phyloP scores from a whole-genome alignment of 371 early-diverging fungal genomes.

The Batkoa obscura region DNA sequence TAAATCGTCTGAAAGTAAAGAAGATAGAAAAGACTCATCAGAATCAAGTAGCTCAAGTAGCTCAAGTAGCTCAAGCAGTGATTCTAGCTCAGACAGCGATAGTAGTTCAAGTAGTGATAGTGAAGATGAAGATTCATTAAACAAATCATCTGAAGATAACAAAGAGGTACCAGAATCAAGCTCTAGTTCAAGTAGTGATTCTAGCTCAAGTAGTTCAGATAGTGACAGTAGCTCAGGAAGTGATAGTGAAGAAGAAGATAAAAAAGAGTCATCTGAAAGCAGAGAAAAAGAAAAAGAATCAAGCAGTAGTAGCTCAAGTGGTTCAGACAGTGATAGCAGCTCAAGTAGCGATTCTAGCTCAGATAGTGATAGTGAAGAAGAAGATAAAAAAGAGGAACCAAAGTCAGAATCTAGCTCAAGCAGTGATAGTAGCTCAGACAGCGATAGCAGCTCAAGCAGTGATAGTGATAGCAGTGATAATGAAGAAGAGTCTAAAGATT shows the following conservation, averaged over 20 bases:
- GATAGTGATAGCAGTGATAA: no score
- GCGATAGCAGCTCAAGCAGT: constrained; percentile 8
- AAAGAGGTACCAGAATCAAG: constrained; percentile 6
- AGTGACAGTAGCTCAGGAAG: background rate
- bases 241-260: background rate
- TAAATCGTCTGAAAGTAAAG: constrained; percentile 1
- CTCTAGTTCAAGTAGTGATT: background rate
- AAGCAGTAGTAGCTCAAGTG: constrained; percentile 11
- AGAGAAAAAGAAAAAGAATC: no score
- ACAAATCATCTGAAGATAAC: constrained; percentile 9
- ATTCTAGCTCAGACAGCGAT: background rate
- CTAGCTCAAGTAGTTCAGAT: background rate
- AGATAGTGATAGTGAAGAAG: background rate
- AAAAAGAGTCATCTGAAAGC: background rate
- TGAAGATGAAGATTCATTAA: background rate
- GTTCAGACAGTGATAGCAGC: constrained; percentile 8
- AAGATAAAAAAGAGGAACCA: constrained; percentile 9
- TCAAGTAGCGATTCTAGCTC: constrained; percentile 7
- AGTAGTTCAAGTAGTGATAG: background rate
- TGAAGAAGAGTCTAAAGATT: no score
- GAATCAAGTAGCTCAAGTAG: background rate
- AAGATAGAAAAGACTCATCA: constrained; percentile 6
- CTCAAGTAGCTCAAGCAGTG: no score
- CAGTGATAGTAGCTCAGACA: constrained; percentile 11
- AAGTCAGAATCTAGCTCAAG: constrained; percentile 9